These are phyloP conservation scores for Iberis amara DNA, from an alignment of 441 rosid species.

Conservation along the genomic window DNA sequence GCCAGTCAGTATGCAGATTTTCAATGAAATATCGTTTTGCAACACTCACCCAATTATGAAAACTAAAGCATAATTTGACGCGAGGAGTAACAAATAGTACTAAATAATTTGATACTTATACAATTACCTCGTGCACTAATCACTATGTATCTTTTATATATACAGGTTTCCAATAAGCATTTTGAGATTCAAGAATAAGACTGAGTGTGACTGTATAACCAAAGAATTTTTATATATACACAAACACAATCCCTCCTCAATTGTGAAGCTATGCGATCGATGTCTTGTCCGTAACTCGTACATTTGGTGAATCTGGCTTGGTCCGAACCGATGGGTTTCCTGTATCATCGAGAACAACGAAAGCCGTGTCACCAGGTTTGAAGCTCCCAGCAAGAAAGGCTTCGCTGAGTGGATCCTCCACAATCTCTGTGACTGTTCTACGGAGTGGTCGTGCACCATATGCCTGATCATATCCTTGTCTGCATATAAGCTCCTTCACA, in stretches of 20 bases:
- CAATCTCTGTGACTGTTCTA: slow-evolving; percentile 66
- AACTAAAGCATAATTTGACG: too few species aligned
- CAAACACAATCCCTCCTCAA: slow-evolving; percentile 21
- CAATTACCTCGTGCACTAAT: slow-evolving; percentile 23
- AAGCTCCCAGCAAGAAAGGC: slow-evolving; percentile 65
- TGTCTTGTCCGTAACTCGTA: slow-evolving; percentile 52
- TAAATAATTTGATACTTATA: not conserved
- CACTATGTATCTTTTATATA: slow-evolving; percentile 32
- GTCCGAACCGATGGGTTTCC: slow-evolving; percentile 65
- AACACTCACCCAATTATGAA: too few species aligned
- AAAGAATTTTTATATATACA: slow-evolving; percentile 29
- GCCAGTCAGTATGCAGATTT: too few species aligned
- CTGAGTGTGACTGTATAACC: slow-evolving; percentile 20
- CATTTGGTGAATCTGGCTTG: slow-evolving; percentile 35
- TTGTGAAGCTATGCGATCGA: slow-evolving; percentile 28
- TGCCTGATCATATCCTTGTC: slow-evolving; percentile 68
- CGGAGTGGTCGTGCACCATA: slow-evolving; percentile 89
- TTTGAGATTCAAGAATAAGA: slow-evolving; percentile 19
- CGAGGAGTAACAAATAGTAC: not conserved
- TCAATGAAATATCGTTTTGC: not conserved
- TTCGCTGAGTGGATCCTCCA: slow-evolving; percentile 85
- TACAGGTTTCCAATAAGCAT: slow-evolving; percentile 23
- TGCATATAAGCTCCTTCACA: slow-evolving; percentile 67
- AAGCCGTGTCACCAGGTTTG: slow-evolving; percentile 75
- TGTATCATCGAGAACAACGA: slow-evolving; percentile 62